Base-by-base conservation (phyloP, 768 basidiomycete genomes). In the Russula vinacea region DNA sequence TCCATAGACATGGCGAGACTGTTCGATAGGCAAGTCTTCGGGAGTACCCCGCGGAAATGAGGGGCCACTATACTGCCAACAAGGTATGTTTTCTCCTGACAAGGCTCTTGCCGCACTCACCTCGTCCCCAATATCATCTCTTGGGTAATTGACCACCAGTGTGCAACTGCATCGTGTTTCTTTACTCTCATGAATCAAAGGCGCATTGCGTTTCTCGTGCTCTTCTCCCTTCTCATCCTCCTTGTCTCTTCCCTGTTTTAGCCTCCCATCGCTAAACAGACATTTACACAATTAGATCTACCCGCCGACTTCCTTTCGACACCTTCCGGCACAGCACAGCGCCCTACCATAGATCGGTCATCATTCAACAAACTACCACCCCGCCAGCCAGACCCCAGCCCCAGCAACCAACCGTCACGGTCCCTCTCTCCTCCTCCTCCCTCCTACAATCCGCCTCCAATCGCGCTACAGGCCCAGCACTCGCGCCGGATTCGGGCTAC, bases 281-380 rank as follows among this genome's bases (percentile, higher is more conserved):
- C 2, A 44, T 26, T 13, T 8, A 33, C 32, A 24, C 35, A 7
- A 39, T 10, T 58, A 91, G 92, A 87, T 66, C 80, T 90, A 3
- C 92, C 87, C 13, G 83, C 84, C 10, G 93, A 93, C 67, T 94
- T 94, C 74, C 83, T 95, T 26, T 89, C 92, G 0, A 94, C 92
- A 0, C 92, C 92, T 0, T 92, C 97, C 67, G 94, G 94, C 17
- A 83, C 84, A 8, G 85, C 89, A 0, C 81, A 98, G 52, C 85
- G 90, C 0, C 94, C 95, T 1, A 94, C 89, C 49, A 97, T 98
- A 56, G 94, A 98, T 85, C 75, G 77, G 83, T 26, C 80, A 10
- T 1, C 35, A 7, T 35, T 10, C 35, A 35, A 35, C 35, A 8
- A 29, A 37, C 33, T 10, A n/a, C 53, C 6, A 37, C 33, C 6